Evolutionary conservation across 257 asterid species (phyloP), one percentile per base, ranked within the genome.

Genomic region (Craterostigma plantagineum): DNA sequence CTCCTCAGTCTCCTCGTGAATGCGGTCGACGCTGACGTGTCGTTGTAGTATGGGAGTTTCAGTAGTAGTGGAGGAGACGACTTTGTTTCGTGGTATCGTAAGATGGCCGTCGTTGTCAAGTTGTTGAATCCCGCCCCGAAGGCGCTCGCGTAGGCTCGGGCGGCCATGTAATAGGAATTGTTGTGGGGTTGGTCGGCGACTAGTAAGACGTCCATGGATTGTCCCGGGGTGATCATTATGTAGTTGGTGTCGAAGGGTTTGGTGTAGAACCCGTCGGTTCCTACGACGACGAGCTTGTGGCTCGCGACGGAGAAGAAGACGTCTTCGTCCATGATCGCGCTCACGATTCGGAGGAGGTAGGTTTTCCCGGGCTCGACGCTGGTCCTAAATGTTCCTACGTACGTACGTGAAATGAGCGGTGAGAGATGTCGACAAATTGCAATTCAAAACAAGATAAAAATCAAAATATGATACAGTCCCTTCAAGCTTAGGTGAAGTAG

Each of bases 121-220:
- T 64, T 68, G 62, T 59, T 58, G 35, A 63, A 77, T 11, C 0
- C 0, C 2, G 63, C 39, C 0, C 49, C 35, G 3, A 0, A 0
- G n/a, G 55, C 62, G 10, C 49, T 65, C 4, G 41, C 51, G 36
- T 76, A 71, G 0, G 76, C 65, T 1, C 34, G 35, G 1, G 86
- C 72, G 6, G 82, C 92, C 66, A 79, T 76, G 69, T 71, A 79
- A 14, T 82, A 67, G 0, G 11, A 66, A n/a, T n/a, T n/a, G 8
- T 8, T 50, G 6, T 42, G 61, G 11, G 10, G 11, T 42, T 62
- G 74, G 42, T 73, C 42, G 18, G 92, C 61, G 1, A 40, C 43
- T 8, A 83, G 49, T 3, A 76, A 51, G 56, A 66, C 62, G 13
- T 83, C 95, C 34, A 76, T 39, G 3, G 78, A 62, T 27, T 73